Evolutionary conservation across 2,329 filamentous ascomycete genomes (phyloP).

Genomic region (Cytospora chrysosperma): DNA sequence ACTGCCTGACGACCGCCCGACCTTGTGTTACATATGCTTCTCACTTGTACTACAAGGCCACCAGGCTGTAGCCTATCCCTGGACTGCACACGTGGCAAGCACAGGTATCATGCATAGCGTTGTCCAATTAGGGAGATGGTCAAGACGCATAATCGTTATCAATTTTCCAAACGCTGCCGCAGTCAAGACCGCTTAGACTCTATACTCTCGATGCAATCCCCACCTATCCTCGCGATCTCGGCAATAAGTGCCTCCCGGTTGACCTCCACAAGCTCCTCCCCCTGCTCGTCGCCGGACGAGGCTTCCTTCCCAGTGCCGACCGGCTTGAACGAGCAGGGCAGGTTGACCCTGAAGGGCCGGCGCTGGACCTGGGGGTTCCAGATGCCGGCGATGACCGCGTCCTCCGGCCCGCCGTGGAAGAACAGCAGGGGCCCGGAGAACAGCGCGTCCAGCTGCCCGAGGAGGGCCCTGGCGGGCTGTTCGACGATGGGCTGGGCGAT

Average conservation of each 20-base stretch:
- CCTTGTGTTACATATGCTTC: too few species aligned
- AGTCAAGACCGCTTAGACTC: constrained; percentile 40
- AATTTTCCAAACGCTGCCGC: not conserved
- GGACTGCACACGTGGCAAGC: too few species aligned
- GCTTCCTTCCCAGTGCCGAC: constrained; percentile 30
- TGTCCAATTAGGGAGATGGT: not conserved
- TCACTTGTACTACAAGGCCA: too few species aligned
- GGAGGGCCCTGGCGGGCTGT: constrained; percentile 61
- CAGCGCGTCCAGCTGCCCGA: constrained; percentile 63
- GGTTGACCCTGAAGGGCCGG: constrained; percentile 67
- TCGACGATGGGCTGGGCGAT: constrained; percentile 51
- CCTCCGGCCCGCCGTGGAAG: constrained; percentile 67
- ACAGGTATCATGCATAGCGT: not conserved
- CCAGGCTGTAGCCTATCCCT: too few species aligned
- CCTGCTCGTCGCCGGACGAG: constrained; percentile 40
- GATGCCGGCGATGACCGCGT: constrained; percentile 54
- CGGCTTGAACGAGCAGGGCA: constrained; percentile 67
- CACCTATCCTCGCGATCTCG: constrained; percentile 70
- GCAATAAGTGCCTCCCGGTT: constrained; percentile 67
- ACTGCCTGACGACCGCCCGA: too few species aligned
- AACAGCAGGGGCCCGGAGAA: constrained; percentile 75
- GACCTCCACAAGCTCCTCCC: constrained; percentile 55
- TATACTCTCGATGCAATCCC: constrained; percentile 66
- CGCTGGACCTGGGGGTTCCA: constrained; percentile 56
- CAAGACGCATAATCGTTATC: not conserved